Base-by-base conservation (phyloP, 768 basidiomycete species). In the Suillus variegatus region DNA sequence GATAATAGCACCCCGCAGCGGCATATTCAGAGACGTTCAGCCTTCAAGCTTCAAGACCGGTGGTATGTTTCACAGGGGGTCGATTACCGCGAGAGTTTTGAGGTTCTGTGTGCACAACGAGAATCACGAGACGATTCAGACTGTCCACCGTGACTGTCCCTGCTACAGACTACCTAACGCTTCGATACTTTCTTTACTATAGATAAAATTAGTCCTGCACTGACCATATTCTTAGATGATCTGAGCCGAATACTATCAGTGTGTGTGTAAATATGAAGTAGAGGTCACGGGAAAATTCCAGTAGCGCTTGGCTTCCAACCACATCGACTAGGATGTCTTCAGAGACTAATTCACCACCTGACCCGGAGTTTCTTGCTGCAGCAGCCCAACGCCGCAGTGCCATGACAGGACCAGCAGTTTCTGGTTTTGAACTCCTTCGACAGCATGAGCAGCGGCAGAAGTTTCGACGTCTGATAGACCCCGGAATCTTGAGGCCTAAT, bases 391-490 rank as follows among this genome's bases (percentile, higher is more conserved):
- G 69, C 6, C 77, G 76, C 25, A 69, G 47, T 64, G 14, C 49
- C 22, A 68, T 25, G 52, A 3, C 64, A 4, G 62, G 32, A 13
- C 14, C 60, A 18, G 41, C 36, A 20, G 3, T n/a, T 3, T 61
- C 72, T 1, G 52, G 52, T 32, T 35, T 67, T 16, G 72, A 69
- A 52, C 68, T 69, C 44, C 65, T 64, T 41, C 79, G 81, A 66
- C 85, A 92, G 66, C 86, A 89, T 68, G 90, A 90, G 62, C 84
- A 82, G 62, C 86, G 89, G 49, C 91, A 89, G 72, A 80, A 80
- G 64, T 93, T 94, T 74, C 84, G 93, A 52, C 82, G 93, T 46
- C 79, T 94, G 65, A 83, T 94, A 65, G 90, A 94, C 70, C 91
- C 91, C 54, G 92, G 91, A 16, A 93, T 94, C 69, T 71, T 85